Percentiles rank a stretch among this genome's conserved stretches.
phyloP scores from a whole-genome alignment of 805 yeast genomes.

The Metschnikowia borealis region DNA sequence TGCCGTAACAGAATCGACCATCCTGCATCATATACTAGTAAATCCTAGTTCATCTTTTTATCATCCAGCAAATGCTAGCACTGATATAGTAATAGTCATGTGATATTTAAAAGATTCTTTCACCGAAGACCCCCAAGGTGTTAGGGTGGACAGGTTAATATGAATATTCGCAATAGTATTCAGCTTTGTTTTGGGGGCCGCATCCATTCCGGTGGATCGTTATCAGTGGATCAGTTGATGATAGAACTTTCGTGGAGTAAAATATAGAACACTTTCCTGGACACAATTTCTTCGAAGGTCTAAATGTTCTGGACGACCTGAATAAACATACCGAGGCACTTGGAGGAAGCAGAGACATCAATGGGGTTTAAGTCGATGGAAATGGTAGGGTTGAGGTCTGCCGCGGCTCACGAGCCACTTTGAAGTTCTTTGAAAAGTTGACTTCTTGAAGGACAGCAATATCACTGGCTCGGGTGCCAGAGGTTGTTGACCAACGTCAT shows the following conservation, averaged over 20 bases:
- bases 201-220: conserved; percentile 33
- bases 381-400: conserved; percentile 77
- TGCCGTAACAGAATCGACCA: too few relatives aligned
- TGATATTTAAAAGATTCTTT: too few relatives aligned
- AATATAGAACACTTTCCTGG: conserved; percentile 48
- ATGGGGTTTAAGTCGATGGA: conserved; percentile 44
- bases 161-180: too few relatives aligned
- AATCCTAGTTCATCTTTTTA: too few relatives aligned
- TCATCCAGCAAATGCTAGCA: too few relatives aligned
- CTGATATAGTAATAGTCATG: too few relatives aligned
- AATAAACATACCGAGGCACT: conserved; percentile 20
- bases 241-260: conserved; percentile 83
- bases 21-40: too few relatives aligned
- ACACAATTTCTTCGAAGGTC: conserved; percentile 56
- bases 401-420: conserved; percentile 75
- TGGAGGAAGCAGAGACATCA: conserved; percentile 32
- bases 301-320: conserved; percentile 30
- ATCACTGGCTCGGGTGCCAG: conserved; percentile 67
- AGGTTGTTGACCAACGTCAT: conserved; percentile 69
- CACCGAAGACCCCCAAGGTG: too few relatives aligned
- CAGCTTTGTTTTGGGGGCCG: too few relatives aligned
- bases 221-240: conserved; percentile 88
- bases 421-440: conserved; percentile 68
- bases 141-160: too few relatives aligned
- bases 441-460: conserved; percentile 62